These are phyloP conservation scores for Vigna unguiculata DNA, from an alignment of 306 rosid genomes.

Conservation along the genomic window DNA sequence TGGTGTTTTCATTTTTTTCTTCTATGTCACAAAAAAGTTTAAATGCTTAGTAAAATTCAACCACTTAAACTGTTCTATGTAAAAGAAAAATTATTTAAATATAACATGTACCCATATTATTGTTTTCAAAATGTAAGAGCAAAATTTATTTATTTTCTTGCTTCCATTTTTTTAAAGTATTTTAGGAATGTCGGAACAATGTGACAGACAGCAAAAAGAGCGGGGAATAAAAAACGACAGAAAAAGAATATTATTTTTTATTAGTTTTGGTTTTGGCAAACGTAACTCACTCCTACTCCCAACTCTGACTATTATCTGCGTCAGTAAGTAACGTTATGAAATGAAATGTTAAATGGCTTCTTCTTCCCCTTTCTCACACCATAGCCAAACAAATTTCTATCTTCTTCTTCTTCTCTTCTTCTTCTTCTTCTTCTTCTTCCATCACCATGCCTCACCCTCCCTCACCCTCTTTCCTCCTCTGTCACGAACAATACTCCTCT, in stretches of 20 bases:
- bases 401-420: too few species aligned
- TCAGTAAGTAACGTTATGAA: neutral
- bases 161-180: too few species aligned
- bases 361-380: neutral
- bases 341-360: neutral
- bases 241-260: neutral
- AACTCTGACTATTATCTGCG: neutral
- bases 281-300: neutral
- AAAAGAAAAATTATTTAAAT: too few species aligned
- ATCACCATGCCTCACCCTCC: neutral
- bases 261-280: neutral
- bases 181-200: neutral
- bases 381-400: neutral
- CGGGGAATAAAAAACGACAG: neutral
- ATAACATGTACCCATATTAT: too few species aligned
- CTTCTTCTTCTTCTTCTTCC: neutral
- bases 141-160: too few species aligned
- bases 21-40: too few species aligned
- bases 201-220: neutral
- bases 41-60: too few species aligned
- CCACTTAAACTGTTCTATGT: too few species aligned
- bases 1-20: too few species aligned
- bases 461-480: slow-evolving; percentile 1
- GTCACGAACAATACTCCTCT: neutral
- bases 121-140: too few species aligned